Evolutionary conservation across 257 asterid species (phyloP).

Genomic region (Solanum acaule): DNA sequence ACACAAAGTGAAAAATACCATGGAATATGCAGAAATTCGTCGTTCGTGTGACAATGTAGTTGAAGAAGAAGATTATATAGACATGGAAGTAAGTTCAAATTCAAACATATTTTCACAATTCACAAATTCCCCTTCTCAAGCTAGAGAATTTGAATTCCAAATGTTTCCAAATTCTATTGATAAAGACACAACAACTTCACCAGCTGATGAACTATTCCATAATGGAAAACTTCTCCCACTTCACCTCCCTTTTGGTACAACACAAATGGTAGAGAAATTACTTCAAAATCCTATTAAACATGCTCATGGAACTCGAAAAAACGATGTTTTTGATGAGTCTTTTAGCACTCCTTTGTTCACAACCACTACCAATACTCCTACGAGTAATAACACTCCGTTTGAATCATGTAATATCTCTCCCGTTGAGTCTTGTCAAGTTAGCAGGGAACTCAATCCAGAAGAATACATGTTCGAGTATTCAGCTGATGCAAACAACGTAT

Average conservation of each 20-base stretch:
- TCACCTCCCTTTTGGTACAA: conserved; percentile 74
- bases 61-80: conserved; percentile 56
- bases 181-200: conserved; percentile 48
- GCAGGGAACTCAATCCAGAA: conserved; percentile 45
- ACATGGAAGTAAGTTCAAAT: conserved; percentile 54
- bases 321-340: conserved; percentile 12
- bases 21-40: neutral
- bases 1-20: neutral
- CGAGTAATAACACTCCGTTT: conserved; percentile 45
- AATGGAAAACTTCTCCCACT: conserved; percentile 94
- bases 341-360: conserved; percentile 55
- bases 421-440: conserved; percentile 51
- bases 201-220: conserved; percentile 87
- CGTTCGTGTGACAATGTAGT: conserved; percentile 24
- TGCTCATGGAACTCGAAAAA: neutral
- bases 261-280: conserved; percentile 70
- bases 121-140: conserved; percentile 9
- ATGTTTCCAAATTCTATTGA: conserved; percentile 55
- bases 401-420: conserved; percentile 70
- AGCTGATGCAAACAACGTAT: neutral
- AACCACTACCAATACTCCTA: conserved; percentile 20
- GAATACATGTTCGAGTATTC: conserved; percentile 31
- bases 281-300: conserved; percentile 21
- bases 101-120: conserved; percentile 25
- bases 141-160: conserved; percentile 75